Conservation (phyloP, 176 grass and related monocot species). For the Cocos nucifera region DNA sequence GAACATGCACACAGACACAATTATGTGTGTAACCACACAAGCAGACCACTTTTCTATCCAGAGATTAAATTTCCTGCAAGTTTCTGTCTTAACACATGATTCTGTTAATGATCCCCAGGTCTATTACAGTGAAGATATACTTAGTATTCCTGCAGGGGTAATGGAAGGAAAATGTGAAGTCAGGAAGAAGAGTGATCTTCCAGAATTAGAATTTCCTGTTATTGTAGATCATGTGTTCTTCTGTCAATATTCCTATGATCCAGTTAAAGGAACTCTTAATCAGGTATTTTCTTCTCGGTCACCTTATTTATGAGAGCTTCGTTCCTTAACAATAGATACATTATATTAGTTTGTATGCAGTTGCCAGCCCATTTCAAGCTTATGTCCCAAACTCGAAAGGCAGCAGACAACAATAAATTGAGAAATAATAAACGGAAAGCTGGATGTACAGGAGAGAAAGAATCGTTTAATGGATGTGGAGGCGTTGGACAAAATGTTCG, state of each 20-base stretch:
- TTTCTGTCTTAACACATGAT: not conserved
- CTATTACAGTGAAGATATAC: slow-evolving; percentile 86
- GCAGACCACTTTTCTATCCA: too few relatives aligned
- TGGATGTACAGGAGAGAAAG: slow-evolving; percentile 46
- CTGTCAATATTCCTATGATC: slow-evolving; percentile 82
- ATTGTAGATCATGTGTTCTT: slow-evolving; percentile 81
- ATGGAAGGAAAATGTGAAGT: slow-evolving; percentile 95
- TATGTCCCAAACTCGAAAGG: slow-evolving; percentile 29
- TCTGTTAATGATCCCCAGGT: slow-evolving; percentile 45
- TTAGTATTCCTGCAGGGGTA: slow-evolving; percentile 54
- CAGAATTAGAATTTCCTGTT: slow-evolving; percentile 53
- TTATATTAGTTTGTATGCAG: slow-evolving; percentile 23
- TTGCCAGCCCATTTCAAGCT: slow-evolving; percentile 60
- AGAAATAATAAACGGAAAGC: slow-evolving; percentile 91
- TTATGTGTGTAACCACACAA: too few relatives aligned
- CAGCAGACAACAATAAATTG: slow-evolving; percentile 13
- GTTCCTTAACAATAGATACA: too few relatives aligned
- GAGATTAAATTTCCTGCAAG: too few relatives aligned
- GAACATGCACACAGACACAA: too few relatives aligned
- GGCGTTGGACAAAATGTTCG: slow-evolving; percentile 42
- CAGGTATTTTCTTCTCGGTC: slow-evolving; percentile 38
- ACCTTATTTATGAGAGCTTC: not conserved
- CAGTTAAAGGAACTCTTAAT: slow-evolving; percentile 73
- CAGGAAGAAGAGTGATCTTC: slow-evolving; percentile 58
- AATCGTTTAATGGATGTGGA: slow-evolving; percentile 33